phyloP scores from a whole-genome alignment of 768 basidiomycete genomes.

The Symmetrospora coprosmae region DNA sequence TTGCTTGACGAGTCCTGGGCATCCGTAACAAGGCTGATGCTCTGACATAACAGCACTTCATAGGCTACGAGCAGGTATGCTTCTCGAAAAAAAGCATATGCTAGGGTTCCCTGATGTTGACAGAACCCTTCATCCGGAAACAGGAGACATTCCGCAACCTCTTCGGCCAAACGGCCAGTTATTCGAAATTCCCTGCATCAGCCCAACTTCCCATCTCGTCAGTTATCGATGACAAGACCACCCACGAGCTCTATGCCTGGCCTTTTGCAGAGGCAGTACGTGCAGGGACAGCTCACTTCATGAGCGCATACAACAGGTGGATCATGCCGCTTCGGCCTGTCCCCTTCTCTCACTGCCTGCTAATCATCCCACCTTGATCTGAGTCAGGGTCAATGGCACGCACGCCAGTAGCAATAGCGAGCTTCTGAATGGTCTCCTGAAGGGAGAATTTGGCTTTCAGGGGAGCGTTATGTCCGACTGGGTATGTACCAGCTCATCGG shows the following conservation, averaged over 20 bases:
- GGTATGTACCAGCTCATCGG: conserved; percentile 32
- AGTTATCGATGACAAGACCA: conserved; percentile 34
- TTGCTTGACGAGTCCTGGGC: no score
- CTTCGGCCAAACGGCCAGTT: neutral
- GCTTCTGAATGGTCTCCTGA: conserved; percentile 35
- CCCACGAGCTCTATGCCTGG: conserved; percentile 38
- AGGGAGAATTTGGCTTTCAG: conserved; percentile 44
- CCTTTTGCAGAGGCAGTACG: conserved; percentile 38
- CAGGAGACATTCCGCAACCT: conserved; percentile 4
- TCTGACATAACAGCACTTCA: no score
- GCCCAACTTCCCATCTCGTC: conserved; percentile 40
- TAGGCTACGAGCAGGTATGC: conserved; percentile 36
- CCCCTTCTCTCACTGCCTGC: neutral
- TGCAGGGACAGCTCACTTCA: conserved; percentile 36
- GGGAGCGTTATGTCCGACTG: conserved; percentile 67
- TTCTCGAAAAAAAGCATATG: no score
- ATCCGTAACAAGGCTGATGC: no score
- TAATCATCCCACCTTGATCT: neutral
- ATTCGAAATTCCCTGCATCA: conserved; percentile 5
- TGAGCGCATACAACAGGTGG: conserved; percentile 29
- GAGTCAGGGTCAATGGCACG: conserved; percentile 36
- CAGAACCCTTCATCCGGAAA: no score
- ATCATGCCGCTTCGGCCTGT: neutral
- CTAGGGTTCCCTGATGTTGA: no score
- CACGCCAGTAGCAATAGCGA: conserved; percentile 35